Percentiles rank a stretch among this genome's conserved stretches.
phyloP scores from a whole-genome alignment of 2,329 filamentous ascomycete species.

The Xylaria sp. region DNA sequence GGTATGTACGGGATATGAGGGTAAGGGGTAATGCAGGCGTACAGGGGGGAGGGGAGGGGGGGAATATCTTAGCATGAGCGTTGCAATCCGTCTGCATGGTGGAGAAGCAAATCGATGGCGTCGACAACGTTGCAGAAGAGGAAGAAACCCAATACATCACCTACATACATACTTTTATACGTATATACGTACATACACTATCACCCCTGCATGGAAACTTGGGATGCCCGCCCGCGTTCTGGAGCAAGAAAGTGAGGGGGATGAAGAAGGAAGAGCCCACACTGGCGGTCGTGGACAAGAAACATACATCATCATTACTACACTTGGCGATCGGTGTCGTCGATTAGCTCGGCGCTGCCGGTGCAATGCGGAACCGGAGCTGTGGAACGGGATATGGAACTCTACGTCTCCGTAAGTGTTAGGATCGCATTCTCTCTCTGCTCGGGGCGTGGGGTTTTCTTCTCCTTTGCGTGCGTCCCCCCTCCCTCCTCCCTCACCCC shows the following conservation, averaged over 20 bases:
- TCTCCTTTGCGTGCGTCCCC: too few relatives aligned
- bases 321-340: neutral
- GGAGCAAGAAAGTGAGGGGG: neutral
- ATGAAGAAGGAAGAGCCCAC: neutral
- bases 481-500: too few relatives aligned
- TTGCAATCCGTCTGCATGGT: neutral
- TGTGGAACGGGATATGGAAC: neutral
- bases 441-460: too few relatives aligned
- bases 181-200: too few relatives aligned
- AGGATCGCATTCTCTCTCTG: too few relatives aligned
- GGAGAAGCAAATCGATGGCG: neutral
- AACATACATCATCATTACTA: neutral
- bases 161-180: too few relatives aligned
- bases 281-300: too few relatives aligned
- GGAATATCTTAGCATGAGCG: neutral
- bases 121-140: neutral
- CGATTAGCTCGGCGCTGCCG: neutral
- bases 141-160: too few relatives aligned
- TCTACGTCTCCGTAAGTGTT: neutral
- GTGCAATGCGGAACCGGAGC: conserved; percentile 2
- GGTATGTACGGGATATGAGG: neutral
- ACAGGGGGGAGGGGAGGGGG: too few relatives aligned
- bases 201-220: too few relatives aligned
- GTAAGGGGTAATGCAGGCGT: neutral
- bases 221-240: too few relatives aligned